These are phyloP conservation scores for Sapria himalayana DNA, from an alignment of 345 rosid genomes.

Conservation along the genomic window DNA sequence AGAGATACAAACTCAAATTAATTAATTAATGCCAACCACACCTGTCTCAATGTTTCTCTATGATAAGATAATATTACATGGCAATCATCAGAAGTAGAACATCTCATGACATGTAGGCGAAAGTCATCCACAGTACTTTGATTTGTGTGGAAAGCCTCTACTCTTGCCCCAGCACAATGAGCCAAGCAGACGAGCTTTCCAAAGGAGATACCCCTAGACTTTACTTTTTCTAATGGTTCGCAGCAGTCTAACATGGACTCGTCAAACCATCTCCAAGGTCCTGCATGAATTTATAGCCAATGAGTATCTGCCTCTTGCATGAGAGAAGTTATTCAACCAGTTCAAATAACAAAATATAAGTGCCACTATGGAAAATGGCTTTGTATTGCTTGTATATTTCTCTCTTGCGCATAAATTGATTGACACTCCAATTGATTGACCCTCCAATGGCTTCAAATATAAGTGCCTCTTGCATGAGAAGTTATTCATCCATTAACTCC, in stretches of 20 bases:
- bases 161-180: constrained; percentile 83
- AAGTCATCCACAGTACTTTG: constrained; percentile 61
- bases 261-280: constrained; percentile 99
- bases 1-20: neutral
- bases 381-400: too few relatives aligned
- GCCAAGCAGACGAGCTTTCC: constrained; percentile 84
- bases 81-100: constrained; percentile 49
- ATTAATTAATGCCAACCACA: too few relatives aligned
- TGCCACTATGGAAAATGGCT: too few relatives aligned
- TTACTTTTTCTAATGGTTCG: constrained; percentile 67
- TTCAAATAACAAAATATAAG: constrained; percentile 3
- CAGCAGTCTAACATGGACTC: constrained; percentile 92
- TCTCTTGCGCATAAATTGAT: too few relatives aligned
- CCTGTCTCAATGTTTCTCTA: constrained; percentile 54
- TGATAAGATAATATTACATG: constrained; percentile 75
- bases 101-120: constrained; percentile 35
- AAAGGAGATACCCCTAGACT: constrained; percentile 66
- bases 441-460: too few relatives aligned
- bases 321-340: neutral
- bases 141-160: constrained; percentile 62
- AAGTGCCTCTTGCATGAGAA: too few relatives aligned
- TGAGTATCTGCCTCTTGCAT: neutral
- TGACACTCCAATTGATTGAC: too few relatives aligned
- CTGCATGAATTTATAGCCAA: constrained; percentile 15
- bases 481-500: too few relatives aligned